phyloP scores from a whole-genome alignment of 805 yeast species.

The Candida namnaoensis region DNA sequence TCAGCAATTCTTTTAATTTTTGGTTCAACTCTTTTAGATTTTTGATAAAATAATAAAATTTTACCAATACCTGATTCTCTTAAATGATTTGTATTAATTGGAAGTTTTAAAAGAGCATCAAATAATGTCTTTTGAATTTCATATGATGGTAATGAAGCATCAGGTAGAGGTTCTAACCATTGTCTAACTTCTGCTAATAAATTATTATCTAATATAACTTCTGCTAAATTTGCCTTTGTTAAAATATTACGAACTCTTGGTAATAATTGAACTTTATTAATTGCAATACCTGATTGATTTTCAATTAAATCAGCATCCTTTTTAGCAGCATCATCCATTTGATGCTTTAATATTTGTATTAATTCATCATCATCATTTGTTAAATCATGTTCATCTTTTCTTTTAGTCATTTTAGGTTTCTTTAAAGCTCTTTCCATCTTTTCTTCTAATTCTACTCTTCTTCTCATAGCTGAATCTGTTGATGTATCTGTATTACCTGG shows the following conservation, averaged over 20 bases:
- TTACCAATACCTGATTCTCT: conserved; percentile 94
- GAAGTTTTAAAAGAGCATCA: conserved; percentile 63
- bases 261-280: conserved; percentile 64
- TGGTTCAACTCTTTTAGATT: conserved; percentile 83
- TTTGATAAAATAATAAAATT: conserved; percentile 86
- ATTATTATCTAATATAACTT: conserved; percentile 89
- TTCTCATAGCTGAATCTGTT: conserved; percentile 27
- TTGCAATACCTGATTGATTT: conserved; percentile 39
- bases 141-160: conserved; percentile 95
- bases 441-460: conserved; percentile 74
- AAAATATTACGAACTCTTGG: conserved; percentile 71
- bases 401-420: conserved; percentile 49
- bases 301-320: conserved; percentile 50
- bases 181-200: conserved; percentile 85
- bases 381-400: conserved; percentile 84
- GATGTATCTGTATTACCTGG: conserved; percentile 1
- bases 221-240: conserved; percentile 78
- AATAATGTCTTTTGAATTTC: conserved; percentile 89
- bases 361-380: conserved; percentile 93
- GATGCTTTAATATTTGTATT: conserved; percentile 71
- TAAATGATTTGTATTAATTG: conserved; percentile 91
- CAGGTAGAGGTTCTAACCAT: conserved; percentile 98
- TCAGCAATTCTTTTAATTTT: conserved; percentile 83
- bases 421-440: conserved; percentile 72
- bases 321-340: conserved; percentile 85